These are phyloP conservation scores for Quercus lobata DNA, from an alignment of 331 rosid species.

Conservation along the genomic window DNA sequence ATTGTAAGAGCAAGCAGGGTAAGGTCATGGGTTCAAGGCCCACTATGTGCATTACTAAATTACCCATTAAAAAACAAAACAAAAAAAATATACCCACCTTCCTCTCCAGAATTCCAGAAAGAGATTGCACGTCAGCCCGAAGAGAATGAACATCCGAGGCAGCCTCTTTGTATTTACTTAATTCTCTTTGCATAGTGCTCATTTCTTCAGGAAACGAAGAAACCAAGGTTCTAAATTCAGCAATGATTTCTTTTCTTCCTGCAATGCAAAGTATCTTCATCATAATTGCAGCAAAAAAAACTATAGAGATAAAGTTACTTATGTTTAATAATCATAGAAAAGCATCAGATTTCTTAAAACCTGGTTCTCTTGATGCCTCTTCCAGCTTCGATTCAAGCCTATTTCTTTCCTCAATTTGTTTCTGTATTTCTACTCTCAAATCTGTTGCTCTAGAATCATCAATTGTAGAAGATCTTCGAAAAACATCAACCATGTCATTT, in stretches of 20 bases:
- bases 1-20: no score
- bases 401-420: conserved; percentile 53
- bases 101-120: conserved; percentile 70
- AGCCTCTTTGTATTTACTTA: conserved; percentile 76
- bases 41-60: no score
- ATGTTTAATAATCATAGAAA: neutral
- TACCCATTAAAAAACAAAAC: neutral
- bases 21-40: no score
- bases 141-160: conserved; percentile 84
- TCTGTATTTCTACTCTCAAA: conserved; percentile 60
- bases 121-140: conserved; percentile 79
- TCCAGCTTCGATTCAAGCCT: conserved; percentile 61
- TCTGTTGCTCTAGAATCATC: conserved; percentile 61
- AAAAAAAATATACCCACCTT: conserved; percentile 53
- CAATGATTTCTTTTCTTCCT: conserved; percentile 89
- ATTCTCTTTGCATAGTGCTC: conserved; percentile 82
- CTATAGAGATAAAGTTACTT: neutral
- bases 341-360: conserved; percentile 26
- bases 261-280: conserved; percentile 34
- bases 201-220: conserved; percentile 95
- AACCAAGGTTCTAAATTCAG: conserved; percentile 77
- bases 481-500: conserved; percentile 72
- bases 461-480: conserved; percentile 61
- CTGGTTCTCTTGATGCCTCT: conserved; percentile 78
- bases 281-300: conserved; percentile 8